Percentiles rank a stretch among this genome's conserved stretches.
phyloP scores from a whole-genome alignment of 768 basidiomycete genomes.

The Floccularia luteovirens region DNA sequence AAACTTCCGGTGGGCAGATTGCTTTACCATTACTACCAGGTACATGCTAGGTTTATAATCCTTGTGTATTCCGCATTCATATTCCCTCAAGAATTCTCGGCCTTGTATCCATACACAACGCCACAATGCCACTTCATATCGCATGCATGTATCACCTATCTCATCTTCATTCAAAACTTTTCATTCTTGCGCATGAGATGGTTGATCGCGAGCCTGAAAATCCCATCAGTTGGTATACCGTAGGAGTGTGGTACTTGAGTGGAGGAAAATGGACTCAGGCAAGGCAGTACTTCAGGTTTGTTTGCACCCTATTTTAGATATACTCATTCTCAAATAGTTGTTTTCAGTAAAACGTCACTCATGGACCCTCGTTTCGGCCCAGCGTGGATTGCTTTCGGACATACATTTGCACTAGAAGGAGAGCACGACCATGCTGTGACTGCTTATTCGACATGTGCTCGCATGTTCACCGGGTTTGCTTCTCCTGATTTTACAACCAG shows the following conservation, averaged over 20 bases:
- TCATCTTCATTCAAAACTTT: conserved; percentile 86
- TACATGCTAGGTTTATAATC: conserved; percentile 16
- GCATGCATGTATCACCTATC: conserved; percentile 97
- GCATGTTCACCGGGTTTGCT: conserved; percentile 87
- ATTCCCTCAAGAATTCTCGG: conserved; percentile 62
- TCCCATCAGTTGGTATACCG: conserved; percentile 95
- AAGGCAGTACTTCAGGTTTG: conserved; percentile 87
- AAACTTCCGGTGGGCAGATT: conserved; percentile 91
- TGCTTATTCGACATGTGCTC: conserved; percentile 93
- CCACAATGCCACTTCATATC: conserved; percentile 89
- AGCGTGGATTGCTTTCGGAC: conserved; percentile 96
- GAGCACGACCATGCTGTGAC: conserved; percentile 99
- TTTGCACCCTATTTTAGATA: conserved; percentile 1
- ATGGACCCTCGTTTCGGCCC: conserved; percentile 97
- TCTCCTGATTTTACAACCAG: neutral
- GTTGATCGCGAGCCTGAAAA: conserved; percentile 92
- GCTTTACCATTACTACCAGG: conserved; percentile 83
- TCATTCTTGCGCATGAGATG: conserved; percentile 93
- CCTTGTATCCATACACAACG: conserved; percentile 77
- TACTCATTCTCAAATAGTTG: conserved; percentile 3
- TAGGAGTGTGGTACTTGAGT: conserved; percentile 93
- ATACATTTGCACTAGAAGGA: conserved; percentile 94
- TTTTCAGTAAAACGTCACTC: conserved; percentile 80
- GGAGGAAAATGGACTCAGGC: conserved; percentile 86
- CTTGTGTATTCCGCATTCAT: neutral